Base-by-base conservation (phyloP, 495 filamentous ascomycete species). In the Penicillium desertorum region DNA sequence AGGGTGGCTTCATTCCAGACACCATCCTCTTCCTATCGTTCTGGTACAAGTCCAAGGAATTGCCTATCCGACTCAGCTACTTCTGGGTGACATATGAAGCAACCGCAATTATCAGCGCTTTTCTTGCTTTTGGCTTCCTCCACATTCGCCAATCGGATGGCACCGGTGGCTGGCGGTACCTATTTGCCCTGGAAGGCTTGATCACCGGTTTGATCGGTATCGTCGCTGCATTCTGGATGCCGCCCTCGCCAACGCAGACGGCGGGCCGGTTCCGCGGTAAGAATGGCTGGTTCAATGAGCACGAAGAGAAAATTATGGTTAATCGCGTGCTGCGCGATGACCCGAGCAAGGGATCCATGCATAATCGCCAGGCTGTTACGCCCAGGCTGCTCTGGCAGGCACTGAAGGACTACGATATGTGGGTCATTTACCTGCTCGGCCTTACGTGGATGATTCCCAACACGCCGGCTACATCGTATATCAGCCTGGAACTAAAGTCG, bases 11-110 rank as follows among this genome's bases (percentile, higher is more conserved):
- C 57, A 79, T 79, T 34, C 73, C 76, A 9, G 76, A 79, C 20
- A 78, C 76, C 0, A 77, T 86, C 34, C 69, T 92, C 0, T 92
- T 90, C 65, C 79, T 92, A 3, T 87, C 85, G 0, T 92, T 91
- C 72, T 93, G 88, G 73, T 89, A 86, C 69, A 89, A 81, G 55
- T 83, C 83, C 46, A 80, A 81, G 41, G 87, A 89, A 62, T 75
- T 93, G 10, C 84, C 88, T 0, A 76, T 83, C 29, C 83, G 87
- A 0, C 75, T 89, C 36, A 79, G 79, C 56, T 87, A 75, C 56
- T 90, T 90, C 70, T 92, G 89, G 89, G 82, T 83, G 1, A 80
- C 86, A n/a, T 87, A 87, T 69, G 76, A 80, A 42, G 62, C 75
- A 2, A 88, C 89, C 0, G 73, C 82, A 30, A 89, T 92, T 43